Evolutionary conservation across 108 stramenopile genomes (phyloP), one percentile per base, ranked within the genome.

Genomic region (Cyclotella cryptica): DNA sequence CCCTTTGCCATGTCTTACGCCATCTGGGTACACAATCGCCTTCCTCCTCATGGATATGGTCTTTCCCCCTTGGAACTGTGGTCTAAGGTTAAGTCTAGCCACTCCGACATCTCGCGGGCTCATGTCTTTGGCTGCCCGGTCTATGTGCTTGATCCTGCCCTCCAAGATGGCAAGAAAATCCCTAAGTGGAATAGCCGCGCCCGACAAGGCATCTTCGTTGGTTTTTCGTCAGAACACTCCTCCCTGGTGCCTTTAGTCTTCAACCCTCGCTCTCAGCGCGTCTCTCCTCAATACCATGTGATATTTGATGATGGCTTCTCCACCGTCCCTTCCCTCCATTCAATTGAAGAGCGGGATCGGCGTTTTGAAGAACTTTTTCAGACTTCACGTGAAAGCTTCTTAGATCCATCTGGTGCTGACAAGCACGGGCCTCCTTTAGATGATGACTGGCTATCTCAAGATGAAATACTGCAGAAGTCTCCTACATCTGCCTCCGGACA

Each of bases 91-190:
- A 40, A 61, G 57, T 40, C 21, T 14, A 42, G 54, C 18, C 19
- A 29, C 27, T 40, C 66, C 41, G 41, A 72, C n/a, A 69, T 89
- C 15, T 66, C 26, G 0, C 74, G 74, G 0, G 49, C 58, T 24
- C 80, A 78, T 29, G 82, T 87, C 17, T 89, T 35, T 24, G 89
- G 86, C 12, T 87, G 89, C 62, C 88, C 88, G 12, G 57, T 75
- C 28, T 89, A 84, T 68, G 88, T 89, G 9, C 61, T 89, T 13
- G 89, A 87, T 30, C 85, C 86, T 18, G 71, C 58, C 40, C 75
- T 89, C 10, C 86, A 87, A 84, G 89, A 87, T 46, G 85, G 83
- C 24, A 89, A 87, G 79, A 85, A 87, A 49, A 24, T 87, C 0
- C 86, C 89, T 7, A 85, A 77, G 43, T 89, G 86, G 88, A 67